A percentile compares a stretch with the other conserved stretches of the same genome.
Conservation (phyloP, 176 grass and related monocot species). For the Lolium multiflorum region DNA sequence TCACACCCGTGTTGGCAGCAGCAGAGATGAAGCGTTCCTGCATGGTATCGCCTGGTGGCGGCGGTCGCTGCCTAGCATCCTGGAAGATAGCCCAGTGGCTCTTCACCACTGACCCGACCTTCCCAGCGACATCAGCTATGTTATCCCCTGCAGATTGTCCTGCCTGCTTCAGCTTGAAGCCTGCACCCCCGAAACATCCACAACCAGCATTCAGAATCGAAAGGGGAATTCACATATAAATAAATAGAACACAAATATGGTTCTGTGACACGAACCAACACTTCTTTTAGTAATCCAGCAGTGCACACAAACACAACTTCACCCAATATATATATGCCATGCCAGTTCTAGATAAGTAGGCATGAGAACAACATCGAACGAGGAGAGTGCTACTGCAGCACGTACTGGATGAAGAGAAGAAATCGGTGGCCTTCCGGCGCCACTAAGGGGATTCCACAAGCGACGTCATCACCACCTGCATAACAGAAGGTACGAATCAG, state of each 20-base stretch:
- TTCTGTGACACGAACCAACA: neutral
- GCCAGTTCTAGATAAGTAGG: slow-evolving; percentile 8
- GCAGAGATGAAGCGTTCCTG: slow-evolving; percentile 86
- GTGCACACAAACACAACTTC: neutral
- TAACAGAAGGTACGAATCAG: slow-evolving; percentile 2
- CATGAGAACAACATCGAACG: neutral
- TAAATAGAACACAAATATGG: neutral
- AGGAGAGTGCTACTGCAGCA: neutral
- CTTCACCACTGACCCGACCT: slow-evolving; percentile 89
- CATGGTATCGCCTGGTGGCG: slow-evolving; percentile 67
- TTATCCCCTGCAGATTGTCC: slow-evolving; percentile 90
- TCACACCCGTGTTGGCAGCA: slow-evolving; percentile 77
- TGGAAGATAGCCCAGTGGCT: slow-evolving; percentile 81
- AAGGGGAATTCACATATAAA: neutral
- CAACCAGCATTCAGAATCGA: slow-evolving; percentile 30
- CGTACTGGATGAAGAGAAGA: slow-evolving; percentile 91
- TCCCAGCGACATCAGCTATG: slow-evolving; percentile 75
- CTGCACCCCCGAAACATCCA: slow-evolving; percentile 52
- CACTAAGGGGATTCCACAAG: slow-evolving; percentile 67
- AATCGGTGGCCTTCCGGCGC: slow-evolving; percentile 78
- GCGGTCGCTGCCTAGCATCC: slow-evolving; percentile 66
- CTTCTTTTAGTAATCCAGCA: slow-evolving; percentile 47
- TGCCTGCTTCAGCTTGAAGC: slow-evolving; percentile 84
- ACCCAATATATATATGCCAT: neutral
- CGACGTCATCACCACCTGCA: slow-evolving; percentile 57